Evolutionary conservation across 306 rosid species (phyloP).

Genomic region (Purshia tridentata): DNA sequence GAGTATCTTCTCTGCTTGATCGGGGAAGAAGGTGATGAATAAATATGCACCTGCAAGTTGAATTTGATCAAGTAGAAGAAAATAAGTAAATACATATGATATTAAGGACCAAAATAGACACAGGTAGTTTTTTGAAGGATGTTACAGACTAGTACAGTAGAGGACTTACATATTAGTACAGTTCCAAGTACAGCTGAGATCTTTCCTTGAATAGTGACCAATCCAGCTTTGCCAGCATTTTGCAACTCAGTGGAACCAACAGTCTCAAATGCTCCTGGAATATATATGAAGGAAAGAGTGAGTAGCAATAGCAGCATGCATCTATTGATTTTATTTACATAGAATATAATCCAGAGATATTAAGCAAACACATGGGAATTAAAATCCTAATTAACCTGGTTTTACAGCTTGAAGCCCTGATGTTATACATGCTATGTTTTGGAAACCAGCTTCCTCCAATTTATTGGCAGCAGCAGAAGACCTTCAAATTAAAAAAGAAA

Average conservation of each 20-base stretch:
- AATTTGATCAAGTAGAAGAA: constrained; percentile 21
- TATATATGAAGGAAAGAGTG: not conserved
- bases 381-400: constrained; percentile 51
- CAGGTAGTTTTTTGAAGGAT: too few relatives aligned
- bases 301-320: not conserved
- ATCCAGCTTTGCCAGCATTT: constrained; percentile 93
- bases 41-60: constrained; percentile 69
- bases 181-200: constrained; percentile 91
- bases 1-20: constrained; percentile 88
- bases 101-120: not conserved
- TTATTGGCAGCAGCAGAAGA: constrained; percentile 74
- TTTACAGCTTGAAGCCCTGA: constrained; percentile 84
- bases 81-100: not conserved
- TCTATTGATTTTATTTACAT: not conserved
- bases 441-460: constrained; percentile 78
- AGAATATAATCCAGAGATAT: not conserved
- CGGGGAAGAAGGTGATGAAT: constrained; percentile 91
- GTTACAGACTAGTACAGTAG: constrained; percentile 71
- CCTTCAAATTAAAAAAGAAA: constrained; percentile 50
- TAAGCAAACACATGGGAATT: not conserved
- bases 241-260: constrained; percentile 77
- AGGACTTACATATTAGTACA: constrained; percentile 74
- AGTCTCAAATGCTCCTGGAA: constrained; percentile 74
- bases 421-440: constrained; percentile 69
- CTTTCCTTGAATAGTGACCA: constrained; percentile 81